Percentiles rank a stretch among this genome's conserved stretches.
Conservation (phyloP, 306 rosid genomes). For the Rosa lucieae region DNA sequence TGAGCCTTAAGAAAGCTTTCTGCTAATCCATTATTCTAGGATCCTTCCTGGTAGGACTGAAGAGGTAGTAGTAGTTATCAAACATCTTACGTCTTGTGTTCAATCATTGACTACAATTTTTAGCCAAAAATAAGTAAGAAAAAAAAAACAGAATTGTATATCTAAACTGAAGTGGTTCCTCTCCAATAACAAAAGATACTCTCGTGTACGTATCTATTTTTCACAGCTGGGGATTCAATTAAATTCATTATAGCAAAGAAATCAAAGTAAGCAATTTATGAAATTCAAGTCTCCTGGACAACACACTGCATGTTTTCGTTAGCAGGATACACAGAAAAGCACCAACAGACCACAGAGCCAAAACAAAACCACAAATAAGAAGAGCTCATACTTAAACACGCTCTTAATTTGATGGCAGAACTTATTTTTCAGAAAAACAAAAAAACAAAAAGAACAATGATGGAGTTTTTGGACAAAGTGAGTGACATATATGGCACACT, state of each 20-base stretch:
- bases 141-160: background rate
- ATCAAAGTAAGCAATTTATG: background rate
- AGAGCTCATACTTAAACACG: background rate
- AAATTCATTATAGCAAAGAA: background rate
- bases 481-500: background rate
- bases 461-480: background rate
- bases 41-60: background rate
- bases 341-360: background rate
- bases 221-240: background rate
- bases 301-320: background rate
- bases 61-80: background rate
- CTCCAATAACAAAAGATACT: background rate
- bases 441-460: background rate
- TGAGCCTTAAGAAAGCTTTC: background rate
- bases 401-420: too few species aligned
- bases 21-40: background rate
- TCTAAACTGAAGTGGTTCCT: too few species aligned
- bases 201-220: background rate
- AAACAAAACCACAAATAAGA: too few species aligned
- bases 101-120: background rate
- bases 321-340: background rate
- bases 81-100: background rate
- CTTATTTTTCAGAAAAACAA: too few species aligned
- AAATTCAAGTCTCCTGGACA: background rate
- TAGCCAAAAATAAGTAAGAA: background rate